These are phyloP conservation scores for Leptographium procerum DNA, from an alignment of 2,329 filamentous ascomycete species.

Conservation along the genomic window DNA sequence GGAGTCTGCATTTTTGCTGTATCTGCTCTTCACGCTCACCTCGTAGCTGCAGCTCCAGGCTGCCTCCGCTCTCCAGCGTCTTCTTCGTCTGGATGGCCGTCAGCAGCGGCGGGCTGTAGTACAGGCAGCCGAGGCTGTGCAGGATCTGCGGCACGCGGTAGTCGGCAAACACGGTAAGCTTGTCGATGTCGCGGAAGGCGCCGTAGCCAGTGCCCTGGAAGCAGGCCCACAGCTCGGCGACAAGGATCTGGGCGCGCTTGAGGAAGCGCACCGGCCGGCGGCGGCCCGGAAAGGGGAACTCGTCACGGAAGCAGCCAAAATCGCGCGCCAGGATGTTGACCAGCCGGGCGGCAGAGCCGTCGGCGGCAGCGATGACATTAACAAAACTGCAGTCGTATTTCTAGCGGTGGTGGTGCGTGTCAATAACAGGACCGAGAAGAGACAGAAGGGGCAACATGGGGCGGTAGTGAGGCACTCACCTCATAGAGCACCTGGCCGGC, in stretches of 20 bases:
- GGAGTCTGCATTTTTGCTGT: not conserved
- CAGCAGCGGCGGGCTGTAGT: slow-evolving; percentile 72
- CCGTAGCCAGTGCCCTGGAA: slow-evolving; percentile 76
- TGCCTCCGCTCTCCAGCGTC: slow-evolving; percentile 57
- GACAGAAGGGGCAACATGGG: no score
- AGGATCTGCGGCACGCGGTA: slow-evolving; percentile 95
- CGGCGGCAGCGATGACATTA: slow-evolving; percentile 62
- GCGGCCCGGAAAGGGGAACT: slow-evolving; percentile 61
- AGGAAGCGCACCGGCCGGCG: slow-evolving; percentile 64
- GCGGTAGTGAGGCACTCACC: no score
- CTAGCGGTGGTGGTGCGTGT: no score
- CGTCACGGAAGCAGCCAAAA: slow-evolving; percentile 80
- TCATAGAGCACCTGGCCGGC: slow-evolving; percentile 68
- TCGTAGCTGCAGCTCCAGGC: slow-evolving; percentile 78
- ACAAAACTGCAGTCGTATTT: slow-evolving; percentile 65
- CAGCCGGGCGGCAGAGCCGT: slow-evolving; percentile 68
- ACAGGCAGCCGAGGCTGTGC: slow-evolving; percentile 67
- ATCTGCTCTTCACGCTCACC: slow-evolving; percentile 34
- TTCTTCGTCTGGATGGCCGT: slow-evolving; percentile 54
- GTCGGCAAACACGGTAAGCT: slow-evolving; percentile 97
- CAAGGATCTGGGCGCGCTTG: slow-evolving; percentile 91
- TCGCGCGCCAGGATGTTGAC: slow-evolving; percentile 76
- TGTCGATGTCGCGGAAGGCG: slow-evolving; percentile 78
- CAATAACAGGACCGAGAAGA: no score
- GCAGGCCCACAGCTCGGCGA: slow-evolving; percentile 93